phyloP scores from a whole-genome alignment of 2,329 filamentous ascomycete species.

The Cadophora sp. region DNA sequence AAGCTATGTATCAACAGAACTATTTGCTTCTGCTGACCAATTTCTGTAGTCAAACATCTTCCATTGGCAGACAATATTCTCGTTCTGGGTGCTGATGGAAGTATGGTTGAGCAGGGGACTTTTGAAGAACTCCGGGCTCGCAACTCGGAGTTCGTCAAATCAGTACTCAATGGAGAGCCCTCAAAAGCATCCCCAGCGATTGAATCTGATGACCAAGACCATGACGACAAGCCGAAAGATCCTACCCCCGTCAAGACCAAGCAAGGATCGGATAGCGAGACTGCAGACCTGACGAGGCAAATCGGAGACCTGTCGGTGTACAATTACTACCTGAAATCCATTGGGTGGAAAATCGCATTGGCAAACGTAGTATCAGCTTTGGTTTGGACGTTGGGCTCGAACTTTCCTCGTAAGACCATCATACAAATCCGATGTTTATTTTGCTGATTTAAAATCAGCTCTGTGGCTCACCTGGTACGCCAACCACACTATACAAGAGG shows the following conservation, averaged over 20 bases:
- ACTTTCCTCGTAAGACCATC: conserved; percentile 7
- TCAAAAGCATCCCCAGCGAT: background rate
- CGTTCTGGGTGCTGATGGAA: conserved; percentile 44
- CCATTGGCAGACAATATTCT: conserved; percentile 51
- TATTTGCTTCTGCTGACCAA: background rate
- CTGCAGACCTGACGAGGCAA: conserved; percentile 9
- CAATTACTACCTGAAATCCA: conserved; percentile 36
- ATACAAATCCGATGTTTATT: conserved; percentile 50
- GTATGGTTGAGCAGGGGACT: conserved; percentile 47
- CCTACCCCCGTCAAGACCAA: background rate
- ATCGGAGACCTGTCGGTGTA: conserved; percentile 39
- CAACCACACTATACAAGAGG: background rate
- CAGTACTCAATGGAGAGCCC: conserved; percentile 35
- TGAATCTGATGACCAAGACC: background rate
- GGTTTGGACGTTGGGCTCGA: conserved; percentile 2
- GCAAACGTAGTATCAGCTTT: conserved; percentile 37
- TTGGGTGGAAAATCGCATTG: conserved; percentile 27
- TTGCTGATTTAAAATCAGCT: background rate
- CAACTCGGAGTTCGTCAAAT: conserved; percentile 32
- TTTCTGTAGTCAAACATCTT: conserved; percentile 43
- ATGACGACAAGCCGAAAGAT: background rate
- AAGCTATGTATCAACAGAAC: conserved; percentile 27
- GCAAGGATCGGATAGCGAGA: background rate
- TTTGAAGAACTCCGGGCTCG: conserved; percentile 38
- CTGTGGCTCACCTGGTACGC: conserved; percentile 15